Conservation (phyloP, 2,329 filamentous ascomycete species). For the Lachnellula hyalina region DNA sequence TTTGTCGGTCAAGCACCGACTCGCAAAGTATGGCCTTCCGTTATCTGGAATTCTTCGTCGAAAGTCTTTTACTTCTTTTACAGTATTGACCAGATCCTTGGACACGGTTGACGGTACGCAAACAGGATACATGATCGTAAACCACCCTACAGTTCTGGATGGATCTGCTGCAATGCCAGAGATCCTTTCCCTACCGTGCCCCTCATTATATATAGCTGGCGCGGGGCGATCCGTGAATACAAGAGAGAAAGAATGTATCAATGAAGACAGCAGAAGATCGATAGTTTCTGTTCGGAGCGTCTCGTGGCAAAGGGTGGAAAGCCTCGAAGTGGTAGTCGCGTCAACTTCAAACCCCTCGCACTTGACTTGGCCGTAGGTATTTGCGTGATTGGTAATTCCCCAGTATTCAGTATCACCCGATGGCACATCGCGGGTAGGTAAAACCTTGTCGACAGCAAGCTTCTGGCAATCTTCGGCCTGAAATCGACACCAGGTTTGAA, state of each 20-base stretch:
- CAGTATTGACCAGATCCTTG: background rate
- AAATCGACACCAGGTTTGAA: conserved; percentile 33
- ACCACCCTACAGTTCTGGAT: conserved; percentile 41
- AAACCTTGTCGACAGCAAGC: conserved; percentile 28
- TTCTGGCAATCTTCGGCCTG: conserved; percentile 29
- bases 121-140: conserved; percentile 38
- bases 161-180: conserved; percentile 31
- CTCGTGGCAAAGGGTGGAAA: conserved; percentile 26
- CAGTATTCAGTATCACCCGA: conserved; percentile 17
- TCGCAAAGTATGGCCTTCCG: conserved; percentile 36
- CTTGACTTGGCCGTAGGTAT: conserved; percentile 23
- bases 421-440: conserved; percentile 17
- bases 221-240: conserved; percentile 33
- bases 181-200: conserved; percentile 36
- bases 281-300: conserved; percentile 33
- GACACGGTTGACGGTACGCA: background rate
- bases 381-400: conserved; percentile 22
- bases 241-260: conserved; percentile 33
- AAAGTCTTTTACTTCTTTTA: conserved; percentile 33
- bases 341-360: conserved; percentile 40
- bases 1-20: conserved; percentile 29
- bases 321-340: conserved; percentile 28
- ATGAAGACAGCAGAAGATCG: conserved; percentile 35
- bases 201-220: conserved; percentile 37
- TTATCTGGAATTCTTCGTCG: conserved; percentile 33